Base-by-base conservation (phyloP, 345 rosid genomes). In the Luvunga scandens region DNA sequence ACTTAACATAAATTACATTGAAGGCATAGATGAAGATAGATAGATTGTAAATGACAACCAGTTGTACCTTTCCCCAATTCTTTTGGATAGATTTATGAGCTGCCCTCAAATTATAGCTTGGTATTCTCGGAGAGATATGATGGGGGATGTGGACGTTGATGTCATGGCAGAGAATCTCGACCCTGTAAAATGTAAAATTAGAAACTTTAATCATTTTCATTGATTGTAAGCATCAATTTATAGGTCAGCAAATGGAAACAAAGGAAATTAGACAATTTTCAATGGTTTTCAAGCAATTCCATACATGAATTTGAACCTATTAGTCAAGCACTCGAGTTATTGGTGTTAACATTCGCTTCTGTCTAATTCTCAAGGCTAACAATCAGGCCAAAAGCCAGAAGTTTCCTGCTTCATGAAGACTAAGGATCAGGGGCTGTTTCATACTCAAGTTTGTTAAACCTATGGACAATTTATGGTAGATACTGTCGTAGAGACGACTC, bases 41-140 rank as follows among this genome's bases (percentile, higher is more conserved):
- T 18, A 61, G 2, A 73, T 14, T n/a, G 27, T 6, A 7, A 39
- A 38, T 36, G 25, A 60, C n/a, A 63, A 28, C 12, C 14, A 36
- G n/a, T 67, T 75, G 9, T 84, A 91, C 98, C 98, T 89, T 89
- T 74, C 99, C 98, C 98, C 99, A 95, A 61, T 93, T 92, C 87
- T 90, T 87, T 85, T 90, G 96, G 79, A 93, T 86, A 71, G 97
- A 92, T 61, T 84, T 77, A 38, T 90, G 94, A 79, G 98, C 96
- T 64, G 87, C 90, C 24, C 85, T 89, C 63, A 95, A 89, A 78
- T 92, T 93, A 81, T 93, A 95, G 79, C 97, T 93, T 0, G 99
- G 94, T 86, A 95, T 95, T 81, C 92, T 90, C 7, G 98, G 78
- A 69, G 93, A 91, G 64, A 92, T 73, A 48, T 92, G 98, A 79